Percentiles rank a stretch among this genome's conserved stretches.
These are phyloP conservation scores for Kingdonia uniflora DNA, from an alignment of 164 flowering plant genomes.

Conservation along the genomic window DNA sequence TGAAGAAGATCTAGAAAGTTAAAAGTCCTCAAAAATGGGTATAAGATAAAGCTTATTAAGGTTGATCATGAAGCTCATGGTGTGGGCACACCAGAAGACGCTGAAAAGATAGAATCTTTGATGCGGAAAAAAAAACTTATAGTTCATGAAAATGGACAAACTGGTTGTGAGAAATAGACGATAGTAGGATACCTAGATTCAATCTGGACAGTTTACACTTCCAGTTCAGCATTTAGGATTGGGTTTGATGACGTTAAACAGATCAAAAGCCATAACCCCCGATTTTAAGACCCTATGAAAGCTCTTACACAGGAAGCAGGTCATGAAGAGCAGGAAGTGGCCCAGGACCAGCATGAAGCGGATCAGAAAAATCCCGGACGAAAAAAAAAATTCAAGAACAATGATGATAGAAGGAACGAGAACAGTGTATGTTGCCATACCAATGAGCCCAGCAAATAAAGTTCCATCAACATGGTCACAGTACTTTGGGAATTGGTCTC, in stretches of 20 bases:
- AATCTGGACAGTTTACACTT: too few relatives aligned
- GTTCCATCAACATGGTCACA: slow-evolving; percentile 47
- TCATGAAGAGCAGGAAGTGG: too few relatives aligned
- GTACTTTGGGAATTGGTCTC: slow-evolving; percentile 52
- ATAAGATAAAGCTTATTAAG: slow-evolving; percentile 68
- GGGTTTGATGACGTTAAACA: too few relatives aligned
- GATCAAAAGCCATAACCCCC: too few relatives aligned
- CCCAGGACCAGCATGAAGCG: too few relatives aligned
- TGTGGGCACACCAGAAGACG: slow-evolving; percentile 33
- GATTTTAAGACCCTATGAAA: slow-evolving; percentile 6
- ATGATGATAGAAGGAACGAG: slow-evolving; percentile 33
- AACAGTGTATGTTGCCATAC: slow-evolving; percentile 25
- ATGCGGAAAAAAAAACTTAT: slow-evolving; percentile 27
- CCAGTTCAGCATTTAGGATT: too few relatives aligned
- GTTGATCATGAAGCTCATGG: slow-evolving; percentile 40
- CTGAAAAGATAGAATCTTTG: slow-evolving; percentile 28
- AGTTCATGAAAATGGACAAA: too few relatives aligned
- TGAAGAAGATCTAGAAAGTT: slow-evolving; percentile 97
- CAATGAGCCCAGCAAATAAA: slow-evolving; percentile 39
- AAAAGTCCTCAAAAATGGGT: slow-evolving; percentile 96
- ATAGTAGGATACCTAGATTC: too few relatives aligned
- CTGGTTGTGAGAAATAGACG: too few relatives aligned
- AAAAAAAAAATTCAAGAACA: too few relatives aligned
- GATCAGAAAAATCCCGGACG: too few relatives aligned
- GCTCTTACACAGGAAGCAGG: slow-evolving; percentile 14